Conservation (phyloP, 805 yeast genomes). For the Wickerhamiella kurtzmanii region DNA sequence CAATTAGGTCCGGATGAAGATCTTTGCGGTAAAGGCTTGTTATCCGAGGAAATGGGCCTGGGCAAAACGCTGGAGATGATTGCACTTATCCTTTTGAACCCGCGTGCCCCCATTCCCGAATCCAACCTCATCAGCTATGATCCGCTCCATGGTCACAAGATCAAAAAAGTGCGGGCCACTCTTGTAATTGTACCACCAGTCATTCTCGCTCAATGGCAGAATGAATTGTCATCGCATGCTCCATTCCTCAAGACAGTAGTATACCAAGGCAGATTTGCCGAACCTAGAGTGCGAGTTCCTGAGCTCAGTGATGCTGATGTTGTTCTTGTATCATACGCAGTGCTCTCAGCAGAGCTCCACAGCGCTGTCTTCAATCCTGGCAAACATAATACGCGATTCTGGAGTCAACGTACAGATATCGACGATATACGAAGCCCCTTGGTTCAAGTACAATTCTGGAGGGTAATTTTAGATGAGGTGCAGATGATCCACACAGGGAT, state of each 20-base stretch:
- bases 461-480: constrained; percentile 85
- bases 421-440: constrained; percentile 44
- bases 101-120: constrained; percentile 28
- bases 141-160: constrained; percentile 32
- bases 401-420: constrained; percentile 9
- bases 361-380: constrained; percentile 61
- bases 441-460: constrained; percentile 71
- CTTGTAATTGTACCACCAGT: constrained; percentile 78
- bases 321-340: constrained; percentile 64
- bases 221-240: constrained; percentile 50
- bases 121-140: constrained; percentile 24
- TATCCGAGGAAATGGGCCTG: constrained; percentile 95
- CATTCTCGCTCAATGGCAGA: constrained; percentile 73
- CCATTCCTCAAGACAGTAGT: constrained; percentile 48
- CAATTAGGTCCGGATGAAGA: constrained; percentile 1
- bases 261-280: constrained; percentile 42
- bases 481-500: constrained; percentile 74
- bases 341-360: constrained; percentile 62
- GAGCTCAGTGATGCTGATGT: constrained; percentile 53
- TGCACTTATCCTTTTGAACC: constrained; percentile 49
- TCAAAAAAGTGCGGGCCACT: constrained; percentile 51
- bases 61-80: constrained; percentile 87
- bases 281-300: constrained; percentile 30
- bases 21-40: constrained; percentile 43
- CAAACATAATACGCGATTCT: constrained; percentile 26